phyloP scores from a whole-genome alignment of 2,329 filamentous ascomycete genomes.

The Calonectria hongkongensis region DNA sequence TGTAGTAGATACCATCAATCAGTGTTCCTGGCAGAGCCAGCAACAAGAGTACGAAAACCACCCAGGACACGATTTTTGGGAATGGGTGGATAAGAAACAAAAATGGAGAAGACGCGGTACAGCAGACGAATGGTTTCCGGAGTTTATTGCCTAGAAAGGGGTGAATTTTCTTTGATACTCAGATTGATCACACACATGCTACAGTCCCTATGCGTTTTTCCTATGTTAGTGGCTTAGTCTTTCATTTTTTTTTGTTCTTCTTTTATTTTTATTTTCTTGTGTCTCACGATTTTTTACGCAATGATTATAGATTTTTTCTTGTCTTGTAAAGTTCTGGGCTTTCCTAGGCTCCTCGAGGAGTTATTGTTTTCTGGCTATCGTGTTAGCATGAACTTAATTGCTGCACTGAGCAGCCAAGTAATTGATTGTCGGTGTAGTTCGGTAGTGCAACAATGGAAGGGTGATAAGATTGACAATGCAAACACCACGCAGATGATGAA shows the following conservation, averaged over 20 bases:
- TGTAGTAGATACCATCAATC: neutral
- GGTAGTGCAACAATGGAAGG: no score
- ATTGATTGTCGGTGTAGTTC: no score
- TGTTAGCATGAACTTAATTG: no score
- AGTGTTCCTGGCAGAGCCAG: neutral
- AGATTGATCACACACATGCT: neutral
- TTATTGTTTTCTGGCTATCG: no score
- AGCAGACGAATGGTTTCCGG: conserved; percentile 28
- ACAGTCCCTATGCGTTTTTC: neutral
- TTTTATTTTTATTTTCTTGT: neutral
- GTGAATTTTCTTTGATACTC: neutral
- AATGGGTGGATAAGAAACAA: conserved; percentile 28
- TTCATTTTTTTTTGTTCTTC: no score
- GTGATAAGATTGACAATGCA: no score
- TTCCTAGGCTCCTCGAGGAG: no score
- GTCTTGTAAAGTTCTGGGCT: neutral
- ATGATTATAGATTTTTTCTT: neutral
- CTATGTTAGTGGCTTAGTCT: neutral
- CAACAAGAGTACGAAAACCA: conserved; percentile 22
- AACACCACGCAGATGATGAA: no score
- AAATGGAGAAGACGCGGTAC: conserved; percentile 35
- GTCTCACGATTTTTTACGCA: neutral
- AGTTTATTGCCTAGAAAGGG: conserved; percentile 1
- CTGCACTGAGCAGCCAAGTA: no score
- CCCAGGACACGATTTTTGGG: conserved; percentile 35